Conservation (phyloP, 257 asterid genomes). For the Ilex asprella region DNA sequence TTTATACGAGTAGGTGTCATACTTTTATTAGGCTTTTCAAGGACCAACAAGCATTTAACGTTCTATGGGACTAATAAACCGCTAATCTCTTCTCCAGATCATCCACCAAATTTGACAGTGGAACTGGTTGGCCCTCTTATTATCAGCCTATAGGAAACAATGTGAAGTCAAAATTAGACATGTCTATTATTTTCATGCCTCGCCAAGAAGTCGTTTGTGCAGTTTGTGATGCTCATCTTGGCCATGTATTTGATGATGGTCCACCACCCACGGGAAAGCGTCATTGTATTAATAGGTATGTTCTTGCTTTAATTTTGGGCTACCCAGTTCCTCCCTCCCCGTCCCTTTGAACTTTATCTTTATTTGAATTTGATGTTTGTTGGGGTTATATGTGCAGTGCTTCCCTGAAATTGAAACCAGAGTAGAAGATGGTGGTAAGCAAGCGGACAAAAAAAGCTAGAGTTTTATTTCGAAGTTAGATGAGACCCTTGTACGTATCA, state of each 20-base stretch:
- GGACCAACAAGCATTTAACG: too few species aligned
- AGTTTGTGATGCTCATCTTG: conserved; percentile 89
- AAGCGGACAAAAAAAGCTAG: not conserved
- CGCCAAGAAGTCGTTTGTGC: conserved; percentile 79
- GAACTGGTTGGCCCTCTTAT: conserved; percentile 97
- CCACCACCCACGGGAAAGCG: conserved; percentile 91
- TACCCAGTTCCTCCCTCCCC: not conserved
- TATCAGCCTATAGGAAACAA: conserved; percentile 67
- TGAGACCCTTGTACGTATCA: too few species aligned
- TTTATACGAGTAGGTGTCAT: conserved; percentile 58
- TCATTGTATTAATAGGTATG: conserved; percentile 80
- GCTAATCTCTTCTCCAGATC: conserved; percentile 40
- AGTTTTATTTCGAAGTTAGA: not conserved
- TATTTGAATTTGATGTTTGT: not conserved
- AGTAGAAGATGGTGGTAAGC: conserved; percentile 15
- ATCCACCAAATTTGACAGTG: conserved; percentile 84
- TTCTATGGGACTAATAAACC: not conserved
- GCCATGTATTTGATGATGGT: conserved; percentile 86
- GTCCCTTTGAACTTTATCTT: not conserved
- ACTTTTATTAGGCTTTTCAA: not conserved
- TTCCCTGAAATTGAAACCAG: conserved; percentile 55
- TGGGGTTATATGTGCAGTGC: conserved; percentile 35
- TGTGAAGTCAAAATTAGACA: conserved; percentile 77
- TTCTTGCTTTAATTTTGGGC: not conserved
- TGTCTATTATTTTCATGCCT: conserved; percentile 87